Conservation (phyloP, 2,329 filamentous ascomycete genomes). For the Epichloe aotearoae region DNA sequence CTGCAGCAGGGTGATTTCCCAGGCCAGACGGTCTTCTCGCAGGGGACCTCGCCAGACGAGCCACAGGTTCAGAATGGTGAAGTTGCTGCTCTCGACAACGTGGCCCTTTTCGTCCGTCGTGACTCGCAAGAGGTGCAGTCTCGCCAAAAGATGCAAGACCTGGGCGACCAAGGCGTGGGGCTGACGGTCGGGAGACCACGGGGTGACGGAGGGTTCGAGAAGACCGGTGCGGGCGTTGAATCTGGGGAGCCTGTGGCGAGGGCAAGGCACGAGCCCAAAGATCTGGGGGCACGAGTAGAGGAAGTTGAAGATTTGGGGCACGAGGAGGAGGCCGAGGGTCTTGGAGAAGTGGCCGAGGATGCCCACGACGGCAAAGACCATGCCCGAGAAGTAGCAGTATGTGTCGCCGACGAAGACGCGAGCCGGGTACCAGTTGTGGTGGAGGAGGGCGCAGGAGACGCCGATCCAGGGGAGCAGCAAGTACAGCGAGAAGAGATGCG, state of each 20-base stretch:
- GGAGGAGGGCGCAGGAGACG: constrained; percentile 73
- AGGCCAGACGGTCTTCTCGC: constrained; percentile 70
- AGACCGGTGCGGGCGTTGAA: constrained; percentile 79
- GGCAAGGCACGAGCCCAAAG: constrained; percentile 81
- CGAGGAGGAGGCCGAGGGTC: constrained; percentile 77
- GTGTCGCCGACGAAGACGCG: constrained; percentile 95
- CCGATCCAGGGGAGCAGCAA: constrained; percentile 88
- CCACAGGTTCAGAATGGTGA: constrained; percentile 93
- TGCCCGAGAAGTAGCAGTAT: constrained; percentile 98
- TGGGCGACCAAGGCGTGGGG: constrained; percentile 50
- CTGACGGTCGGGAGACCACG: constrained; percentile 55
- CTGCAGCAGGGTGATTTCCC: constrained; percentile 73
- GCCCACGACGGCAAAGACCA: constrained; percentile 95
- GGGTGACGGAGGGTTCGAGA: constrained; percentile 73
- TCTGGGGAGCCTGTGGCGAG: constrained; percentile 76
- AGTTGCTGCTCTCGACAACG: constrained; percentile 72
- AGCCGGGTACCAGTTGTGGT: constrained; percentile 92
- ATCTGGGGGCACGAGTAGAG: constrained; percentile 85
- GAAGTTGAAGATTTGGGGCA: constrained; percentile 96
- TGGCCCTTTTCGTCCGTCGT: constrained; percentile 52
- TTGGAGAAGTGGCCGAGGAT: constrained; percentile 98
- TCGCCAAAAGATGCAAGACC: constrained; percentile 54
- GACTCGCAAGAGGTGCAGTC: constrained; percentile 54
- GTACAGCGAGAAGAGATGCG: constrained; percentile 91
- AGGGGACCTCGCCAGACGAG: constrained; percentile 88